Conservation (phyloP, 352 stramenopile genomes). For the Phytophthora hibernalis region DNA sequence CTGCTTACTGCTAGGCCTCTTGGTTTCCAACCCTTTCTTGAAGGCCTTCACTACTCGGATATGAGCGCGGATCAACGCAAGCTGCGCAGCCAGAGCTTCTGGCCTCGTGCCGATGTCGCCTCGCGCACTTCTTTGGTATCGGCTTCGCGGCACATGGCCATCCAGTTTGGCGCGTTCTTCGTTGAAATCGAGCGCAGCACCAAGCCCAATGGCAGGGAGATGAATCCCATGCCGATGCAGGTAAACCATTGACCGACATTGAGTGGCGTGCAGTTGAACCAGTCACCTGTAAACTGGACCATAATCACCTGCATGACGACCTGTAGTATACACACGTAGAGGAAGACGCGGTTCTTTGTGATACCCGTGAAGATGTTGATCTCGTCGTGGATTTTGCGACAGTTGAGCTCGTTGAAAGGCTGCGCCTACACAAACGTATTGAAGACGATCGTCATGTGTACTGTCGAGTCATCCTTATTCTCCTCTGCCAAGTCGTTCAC, state of each 20-base stretch:
- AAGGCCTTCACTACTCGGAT: conserved; percentile 75
- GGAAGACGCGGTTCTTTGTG: conserved; percentile 91
- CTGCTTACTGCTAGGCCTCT: conserved; percentile 17
- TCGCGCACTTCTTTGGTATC: conserved; percentile 41
- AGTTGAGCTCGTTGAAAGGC: conserved; percentile 86
- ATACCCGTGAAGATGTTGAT: conserved; percentile 95
- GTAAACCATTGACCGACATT: conserved; percentile 52
- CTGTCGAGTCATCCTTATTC: conserved; percentile 56
- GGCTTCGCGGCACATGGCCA: conserved; percentile 57
- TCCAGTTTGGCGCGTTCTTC: conserved; percentile 64
- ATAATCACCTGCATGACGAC: conserved; percentile 94
- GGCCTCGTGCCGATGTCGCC: conserved; percentile 37
- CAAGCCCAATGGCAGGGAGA: conserved; percentile 56
- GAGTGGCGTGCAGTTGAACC: conserved; percentile 60
- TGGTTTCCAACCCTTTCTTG: too few species aligned
- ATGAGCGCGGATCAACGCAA: conserved; percentile 58
- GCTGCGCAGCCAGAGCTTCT: too few species aligned
- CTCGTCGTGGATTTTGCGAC: conserved; percentile 90
- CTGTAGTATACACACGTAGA: conserved; percentile 87
- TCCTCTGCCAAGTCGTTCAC: conserved; percentile 53
- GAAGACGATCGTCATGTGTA: conserved; percentile 96
- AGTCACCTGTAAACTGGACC: conserved; percentile 90
- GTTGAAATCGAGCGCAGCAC: conserved; percentile 59
- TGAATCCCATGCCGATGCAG: conserved; percentile 59
- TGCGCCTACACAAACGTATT: conserved; percentile 96